Evolutionary conservation across 1,284 basidiomycete genomes (phyloP), one percentile per base, ranked within the genome.

Genomic region (Hypsizygus ulmarius): DNA sequence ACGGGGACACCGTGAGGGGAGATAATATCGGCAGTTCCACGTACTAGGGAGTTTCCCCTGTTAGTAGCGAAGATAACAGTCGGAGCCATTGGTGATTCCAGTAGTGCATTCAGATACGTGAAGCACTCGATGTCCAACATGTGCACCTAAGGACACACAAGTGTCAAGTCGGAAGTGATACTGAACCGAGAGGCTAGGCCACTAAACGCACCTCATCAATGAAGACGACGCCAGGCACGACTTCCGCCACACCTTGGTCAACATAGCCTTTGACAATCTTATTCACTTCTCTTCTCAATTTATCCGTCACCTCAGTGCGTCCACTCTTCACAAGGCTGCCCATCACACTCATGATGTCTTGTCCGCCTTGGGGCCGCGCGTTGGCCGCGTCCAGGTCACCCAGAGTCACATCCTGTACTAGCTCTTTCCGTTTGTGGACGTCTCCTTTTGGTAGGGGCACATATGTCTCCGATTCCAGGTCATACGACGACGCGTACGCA

Each of bases 51-150:
- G 58, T 93, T 87, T 3, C 96, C 97, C 27, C 97, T 82, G 68
- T 99, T 99, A 18, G 95, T 97, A 0, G 97, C 97, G 47, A 98
- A 79, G 57, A 99, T 91, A 39, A 99, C 96, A 12, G 97, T 97
- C 0, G 97, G 96, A 11, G 93, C 93, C 84, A 99, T 93, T 12
- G 92, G 87, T 1, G 93, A 94, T 69, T 99, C 96, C 45, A 99
- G 78, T 6, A 97, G 82, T 10, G 94, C 88, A 70, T 99, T 99
- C 43, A 99, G 81, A 71, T 97, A 99, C 6, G 96, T 98, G 75
- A 98, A 99, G 69, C 95, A 97, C 69, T 99, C 97, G 64, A 98
- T 95, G 69, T 99, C 96, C 56, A 99, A 85, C 96, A 98, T 98
- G 73, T 99, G 96, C 15, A 98, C 94, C 93, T 95, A 59, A 14